Evolutionary conservation across 805 yeast species (phyloP).

Genomic region (Pichia heedii): DNA sequence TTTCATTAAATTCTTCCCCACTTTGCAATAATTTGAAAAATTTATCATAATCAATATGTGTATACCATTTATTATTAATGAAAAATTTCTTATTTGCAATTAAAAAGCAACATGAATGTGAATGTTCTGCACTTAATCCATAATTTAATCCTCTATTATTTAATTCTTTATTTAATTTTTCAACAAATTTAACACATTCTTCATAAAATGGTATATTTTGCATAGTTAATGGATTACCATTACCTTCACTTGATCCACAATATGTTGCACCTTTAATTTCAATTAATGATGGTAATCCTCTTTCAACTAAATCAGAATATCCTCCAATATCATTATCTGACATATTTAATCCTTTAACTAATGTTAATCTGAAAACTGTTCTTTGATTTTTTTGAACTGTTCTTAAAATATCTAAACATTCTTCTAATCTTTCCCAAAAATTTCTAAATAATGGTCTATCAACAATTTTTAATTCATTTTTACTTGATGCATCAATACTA

Average conservation of each 20-base stretch:
- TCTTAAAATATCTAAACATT: constrained; percentile 70
- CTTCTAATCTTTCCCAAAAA: constrained; percentile 82
- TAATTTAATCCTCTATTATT: constrained; percentile 59
- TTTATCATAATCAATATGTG: constrained; percentile 76
- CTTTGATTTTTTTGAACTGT: constrained; percentile 74
- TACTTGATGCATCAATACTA: constrained; percentile 90
- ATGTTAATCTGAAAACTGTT: constrained; percentile 82
- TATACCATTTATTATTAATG: constrained; percentile 68
- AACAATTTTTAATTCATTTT: constrained; percentile 65
- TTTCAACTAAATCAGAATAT: constrained; percentile 78
- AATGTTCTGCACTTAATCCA: constrained; percentile 89
- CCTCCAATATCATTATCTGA: constrained; percentile 62
- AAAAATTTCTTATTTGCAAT: constrained; percentile 70
- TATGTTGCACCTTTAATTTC: constrained; percentile 94
- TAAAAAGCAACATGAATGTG: constrained; percentile 87
- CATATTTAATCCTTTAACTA: constrained; percentile 91
- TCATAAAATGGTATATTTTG: constrained; percentile 92
- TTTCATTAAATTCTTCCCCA: constrained; percentile 61
- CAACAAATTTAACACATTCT: constrained; percentile 74
- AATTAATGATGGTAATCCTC: constrained; percentile 77
- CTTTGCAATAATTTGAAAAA: constrained; percentile 59
- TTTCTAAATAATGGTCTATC: constrained; percentile 86
- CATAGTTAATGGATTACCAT: constrained; percentile 88
- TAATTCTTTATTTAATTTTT: constrained; percentile 50
- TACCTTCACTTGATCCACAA: constrained; percentile 80